Conservation (phyloP, 1,139 yeast genomes). For the Citeromyces hawaiiensis region DNA sequence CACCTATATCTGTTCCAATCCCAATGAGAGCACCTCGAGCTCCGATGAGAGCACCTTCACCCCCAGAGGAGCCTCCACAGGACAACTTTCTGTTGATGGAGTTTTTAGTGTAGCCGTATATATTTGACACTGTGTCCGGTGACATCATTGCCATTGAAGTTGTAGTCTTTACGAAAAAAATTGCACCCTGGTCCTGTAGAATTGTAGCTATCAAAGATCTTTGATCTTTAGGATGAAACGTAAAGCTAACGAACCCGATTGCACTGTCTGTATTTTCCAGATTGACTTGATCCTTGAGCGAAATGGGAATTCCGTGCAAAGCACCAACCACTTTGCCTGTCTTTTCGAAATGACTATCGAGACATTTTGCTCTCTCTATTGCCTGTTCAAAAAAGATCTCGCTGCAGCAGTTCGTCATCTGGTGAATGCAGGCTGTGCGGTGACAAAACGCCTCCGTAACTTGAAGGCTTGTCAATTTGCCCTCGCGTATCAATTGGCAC, state of each 20-base stretch:
- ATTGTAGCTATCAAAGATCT: slow-evolving; percentile 28
- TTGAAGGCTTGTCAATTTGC: slow-evolving; percentile 27
- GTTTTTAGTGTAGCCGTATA: slow-evolving; percentile 33
- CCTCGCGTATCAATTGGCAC: slow-evolving; percentile 21
- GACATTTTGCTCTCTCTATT: slow-evolving; percentile 25
- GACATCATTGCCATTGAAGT: slow-evolving; percentile 48
- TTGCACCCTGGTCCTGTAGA: slow-evolving; percentile 33
- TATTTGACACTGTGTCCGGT: slow-evolving; percentile 30
- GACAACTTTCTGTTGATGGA: slow-evolving; percentile 29
- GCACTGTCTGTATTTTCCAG: slow-evolving; percentile 30
- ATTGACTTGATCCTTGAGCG: slow-evolving; percentile 40
- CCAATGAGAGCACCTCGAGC: slow-evolving; percentile 36
- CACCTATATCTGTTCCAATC: slow-evolving; percentile 55
- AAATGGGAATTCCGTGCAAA: slow-evolving; percentile 57
- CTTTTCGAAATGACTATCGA: slow-evolving; percentile 24
- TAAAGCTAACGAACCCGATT: slow-evolving; percentile 27
- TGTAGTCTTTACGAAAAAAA: slow-evolving; percentile 41
- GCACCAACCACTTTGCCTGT: slow-evolving; percentile 33
- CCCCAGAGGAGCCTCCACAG: slow-evolving; percentile 50
- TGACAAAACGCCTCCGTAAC: slow-evolving; percentile 38
- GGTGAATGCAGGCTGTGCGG: slow-evolving; percentile 46
- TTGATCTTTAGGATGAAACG: slow-evolving; percentile 17
- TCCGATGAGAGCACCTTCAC: slow-evolving; percentile 49
- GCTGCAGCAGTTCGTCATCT: slow-evolving; percentile 33
- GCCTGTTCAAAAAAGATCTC: slow-evolving; percentile 27